Evolutionary conservation across 169 alveolate species (phyloP).

Genomic region (Eimeria zaria): DNA sequence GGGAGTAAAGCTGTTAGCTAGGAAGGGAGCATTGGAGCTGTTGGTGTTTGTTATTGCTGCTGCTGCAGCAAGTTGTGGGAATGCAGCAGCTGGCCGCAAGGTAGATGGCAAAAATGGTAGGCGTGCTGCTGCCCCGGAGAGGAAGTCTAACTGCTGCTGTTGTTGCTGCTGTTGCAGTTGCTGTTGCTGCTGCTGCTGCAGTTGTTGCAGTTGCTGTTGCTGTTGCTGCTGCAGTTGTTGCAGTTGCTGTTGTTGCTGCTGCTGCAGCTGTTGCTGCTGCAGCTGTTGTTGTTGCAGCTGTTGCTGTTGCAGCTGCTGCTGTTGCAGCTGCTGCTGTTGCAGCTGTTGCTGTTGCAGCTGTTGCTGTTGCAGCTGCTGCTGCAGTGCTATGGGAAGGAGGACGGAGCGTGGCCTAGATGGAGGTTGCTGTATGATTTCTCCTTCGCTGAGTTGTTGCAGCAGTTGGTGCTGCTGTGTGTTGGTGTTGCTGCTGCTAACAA

Average conservation of each 20-base stretch:
- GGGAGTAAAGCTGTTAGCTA: background rate
- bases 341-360: background rate
- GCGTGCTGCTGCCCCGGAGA: background rate
- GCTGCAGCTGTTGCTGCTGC: background rate
- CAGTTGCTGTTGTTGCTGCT: background rate
- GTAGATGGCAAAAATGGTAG: background rate
- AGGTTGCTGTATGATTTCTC: background rate
- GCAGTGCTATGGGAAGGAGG: background rate
- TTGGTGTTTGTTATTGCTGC: background rate
- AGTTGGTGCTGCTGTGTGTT: background rate
- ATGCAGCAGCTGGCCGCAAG: slow-evolving; percentile 11
- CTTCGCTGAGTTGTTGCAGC: slow-evolving; percentile 58
- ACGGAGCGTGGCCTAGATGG: background rate
- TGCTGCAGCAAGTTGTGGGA: background rate
- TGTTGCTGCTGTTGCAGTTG: background rate
- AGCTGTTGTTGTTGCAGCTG: no score
- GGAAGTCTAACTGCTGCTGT: slow-evolving; percentile 12
- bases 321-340: background rate
- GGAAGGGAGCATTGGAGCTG: background rate
- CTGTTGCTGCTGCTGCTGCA: background rate
- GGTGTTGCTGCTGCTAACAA: slow-evolving; percentile 9
- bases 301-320: background rate
- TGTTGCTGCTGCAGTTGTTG: background rate
- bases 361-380: slow-evolving; percentile 2
- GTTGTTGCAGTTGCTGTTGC: background rate